phyloP scores from a whole-genome alignment of 305 asterid genomes.

The Solanum aculeatissimum region DNA sequence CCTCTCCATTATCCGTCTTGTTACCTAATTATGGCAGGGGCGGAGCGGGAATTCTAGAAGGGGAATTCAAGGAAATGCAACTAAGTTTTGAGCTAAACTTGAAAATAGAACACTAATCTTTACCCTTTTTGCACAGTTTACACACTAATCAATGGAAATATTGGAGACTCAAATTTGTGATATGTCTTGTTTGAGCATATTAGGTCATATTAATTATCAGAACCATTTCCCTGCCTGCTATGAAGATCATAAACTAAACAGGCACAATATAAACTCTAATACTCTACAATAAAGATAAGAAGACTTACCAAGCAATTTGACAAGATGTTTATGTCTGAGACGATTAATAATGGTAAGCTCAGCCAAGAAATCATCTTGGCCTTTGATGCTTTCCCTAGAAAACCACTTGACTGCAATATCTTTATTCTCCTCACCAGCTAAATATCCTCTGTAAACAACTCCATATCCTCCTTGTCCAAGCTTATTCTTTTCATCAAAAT shows the following conservation, averaged over 20 bases:
- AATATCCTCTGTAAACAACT: slow-evolving; percentile 53
- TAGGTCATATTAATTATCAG: not conserved
- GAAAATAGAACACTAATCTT: not conserved
- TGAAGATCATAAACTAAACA: not conserved
- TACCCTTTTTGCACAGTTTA: not conserved
- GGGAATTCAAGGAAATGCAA: not conserved
- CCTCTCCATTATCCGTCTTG: not conserved
- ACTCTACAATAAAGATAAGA: not conserved
- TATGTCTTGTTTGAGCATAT: too few relatives aligned
- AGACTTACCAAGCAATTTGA: slow-evolving; percentile 63
- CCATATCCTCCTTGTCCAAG: slow-evolving; percentile 95
- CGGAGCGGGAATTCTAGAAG: not conserved
- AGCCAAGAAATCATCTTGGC: slow-evolving; percentile 89
- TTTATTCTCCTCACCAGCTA: slow-evolving; percentile 30
- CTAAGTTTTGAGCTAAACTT: not conserved
- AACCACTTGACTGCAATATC: slow-evolving; percentile 88
- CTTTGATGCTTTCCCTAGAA: slow-evolving; percentile 66
- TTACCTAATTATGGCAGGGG: not conserved
- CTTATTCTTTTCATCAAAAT: slow-evolving; percentile 59
- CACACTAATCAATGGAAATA: not conserved
- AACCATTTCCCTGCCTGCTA: not conserved
- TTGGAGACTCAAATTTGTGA: not conserved
- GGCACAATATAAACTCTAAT: not conserved
- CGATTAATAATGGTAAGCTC: slow-evolving; percentile 91
- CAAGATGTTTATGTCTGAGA: slow-evolving; percentile 87